phyloP scores from a whole-genome alignment of 2,329 filamentous ascomycete species.

The Cordyceps militaris region DNA sequence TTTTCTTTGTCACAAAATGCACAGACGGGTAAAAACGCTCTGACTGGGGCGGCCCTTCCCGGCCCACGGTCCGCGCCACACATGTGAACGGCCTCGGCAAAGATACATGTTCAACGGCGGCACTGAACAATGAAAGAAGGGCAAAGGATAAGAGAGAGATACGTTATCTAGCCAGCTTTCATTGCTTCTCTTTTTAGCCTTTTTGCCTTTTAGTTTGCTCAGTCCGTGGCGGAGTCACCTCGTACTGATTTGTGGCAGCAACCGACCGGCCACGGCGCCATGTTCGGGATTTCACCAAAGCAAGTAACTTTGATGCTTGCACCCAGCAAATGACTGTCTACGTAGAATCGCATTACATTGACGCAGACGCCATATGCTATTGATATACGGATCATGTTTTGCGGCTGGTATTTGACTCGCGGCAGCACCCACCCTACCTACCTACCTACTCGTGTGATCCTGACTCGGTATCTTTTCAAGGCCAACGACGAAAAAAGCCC shows the following conservation, averaged over 20 bases:
- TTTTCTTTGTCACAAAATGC: not conserved
- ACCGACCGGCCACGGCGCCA: not conserved
- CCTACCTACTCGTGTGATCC: too few relatives aligned
- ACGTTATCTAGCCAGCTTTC: not conserved
- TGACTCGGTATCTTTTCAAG: not conserved
- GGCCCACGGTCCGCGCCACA: constrained; percentile 10
- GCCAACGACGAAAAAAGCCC: not conserved
- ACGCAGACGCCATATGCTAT: not conserved
- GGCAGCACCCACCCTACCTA: not conserved
- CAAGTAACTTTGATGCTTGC: too few relatives aligned
- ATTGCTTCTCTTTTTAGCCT: not conserved
- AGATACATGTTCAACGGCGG: not conserved
- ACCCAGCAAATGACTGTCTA: too few relatives aligned
- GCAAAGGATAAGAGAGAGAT: not conserved
- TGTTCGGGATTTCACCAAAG: not conserved
- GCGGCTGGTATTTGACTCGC: not conserved
- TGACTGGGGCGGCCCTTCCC: constrained; percentile 10
- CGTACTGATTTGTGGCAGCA: not conserved
- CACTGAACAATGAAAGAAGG: not conserved
- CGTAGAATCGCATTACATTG: not conserved
- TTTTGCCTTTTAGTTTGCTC: not conserved
- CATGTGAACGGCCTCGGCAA: constrained; percentile 12
- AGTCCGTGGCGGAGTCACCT: not conserved
- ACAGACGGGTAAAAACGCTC: not conserved
- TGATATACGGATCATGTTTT: not conserved